Evolutionary conservation across 768 basidiomycete species (phyloP), one percentile per base, ranked within the genome.

Genomic region (Naganishia vishniacii): DNA sequence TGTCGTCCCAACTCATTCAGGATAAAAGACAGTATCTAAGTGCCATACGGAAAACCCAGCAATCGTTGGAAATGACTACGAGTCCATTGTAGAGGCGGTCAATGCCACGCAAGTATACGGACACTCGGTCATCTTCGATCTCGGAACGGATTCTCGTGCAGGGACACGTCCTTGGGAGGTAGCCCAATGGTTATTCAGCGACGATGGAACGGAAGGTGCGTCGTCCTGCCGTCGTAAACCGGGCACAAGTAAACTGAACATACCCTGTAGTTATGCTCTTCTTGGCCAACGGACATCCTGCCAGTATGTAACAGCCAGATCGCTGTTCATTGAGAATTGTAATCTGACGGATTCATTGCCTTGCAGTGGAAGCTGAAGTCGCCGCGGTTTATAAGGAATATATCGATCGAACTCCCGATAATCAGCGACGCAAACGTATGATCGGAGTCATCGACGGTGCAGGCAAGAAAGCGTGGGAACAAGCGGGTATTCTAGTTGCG

Each of bases 381-480:
- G 53, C 53, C 1, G 31, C 32, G 40, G 53, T 37, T 12, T 56
- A 56, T 34, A 56, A 56, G 23, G 34, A 23, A 56, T 56, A 56
- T 13, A 23, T 34, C 2, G 53, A 56, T 25, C 18, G 53, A 5
- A 56, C 53, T 23, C 53, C 53, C 23, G 53, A 56, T 23, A 56
- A 56, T 23, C 53, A 56, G 53, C 53, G 53, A 12, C 53, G 53
- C 34, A 56, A 56, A n/a, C 53, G 53, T 2, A 56, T 56, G 37
- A 40, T 56, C 32, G 53, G 53, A 37, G 37, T 56, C 53, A 26
- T 40, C 18, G 18, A 37, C 12, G 34, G 34, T 8, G 34, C 32
- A 20, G 20, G 34, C 11, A 4, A 11, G 8, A 56, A 56, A 40
- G 32, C 23, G 26, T 56, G 53, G 53, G 53, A 56, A 40, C 34